phyloP scores from a whole-genome alignment of 2,329 filamentous ascomycete genomes.

The Sporothrix mexicana region DNA sequence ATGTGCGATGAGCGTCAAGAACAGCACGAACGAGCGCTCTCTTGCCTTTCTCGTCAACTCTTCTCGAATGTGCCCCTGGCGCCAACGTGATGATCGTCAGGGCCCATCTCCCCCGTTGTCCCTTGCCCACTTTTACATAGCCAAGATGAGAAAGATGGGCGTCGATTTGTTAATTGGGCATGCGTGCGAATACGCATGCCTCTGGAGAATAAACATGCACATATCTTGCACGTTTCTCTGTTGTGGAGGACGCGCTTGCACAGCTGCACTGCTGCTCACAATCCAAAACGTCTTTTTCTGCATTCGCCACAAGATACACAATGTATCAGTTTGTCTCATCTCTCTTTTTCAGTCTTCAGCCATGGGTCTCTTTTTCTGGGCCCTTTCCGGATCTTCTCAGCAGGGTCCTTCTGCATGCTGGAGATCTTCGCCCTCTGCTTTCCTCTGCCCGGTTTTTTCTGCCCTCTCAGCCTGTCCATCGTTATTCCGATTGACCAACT shows the following conservation, averaged over 20 bases:
- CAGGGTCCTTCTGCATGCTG: slow-evolving; percentile 5
- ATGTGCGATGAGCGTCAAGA: neutral
- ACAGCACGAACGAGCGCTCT: neutral
- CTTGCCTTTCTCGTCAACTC: neutral
- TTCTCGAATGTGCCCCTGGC: neutral
- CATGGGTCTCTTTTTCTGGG: neutral
- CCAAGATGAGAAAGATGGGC: neutral
- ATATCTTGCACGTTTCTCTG: neutral
- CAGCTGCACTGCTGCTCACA: neutral
- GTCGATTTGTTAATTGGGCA: neutral
- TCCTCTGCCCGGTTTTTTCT: neutral
- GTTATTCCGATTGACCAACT: slow-evolving; percentile 22
- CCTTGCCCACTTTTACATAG: neutral
- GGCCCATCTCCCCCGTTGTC: slow-evolving; percentile 3
- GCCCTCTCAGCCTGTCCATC: slow-evolving; percentile 3
- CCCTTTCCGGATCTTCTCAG: neutral
- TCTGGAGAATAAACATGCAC: slow-evolving; percentile 1
- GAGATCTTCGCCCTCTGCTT: slow-evolving; percentile 5
- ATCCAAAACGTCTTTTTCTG: neutral
- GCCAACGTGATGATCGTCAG: slow-evolving; percentile 20
- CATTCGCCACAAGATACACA: neutral
- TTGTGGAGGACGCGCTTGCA: neutral
- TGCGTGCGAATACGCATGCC: neutral
- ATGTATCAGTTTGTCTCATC: slow-evolving; percentile 4
- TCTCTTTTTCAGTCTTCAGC: slow-evolving; percentile 3